phyloP scores from a whole-genome alignment of 2,329 filamentous ascomycete species.

The Trichoderma atroviride region DNA sequence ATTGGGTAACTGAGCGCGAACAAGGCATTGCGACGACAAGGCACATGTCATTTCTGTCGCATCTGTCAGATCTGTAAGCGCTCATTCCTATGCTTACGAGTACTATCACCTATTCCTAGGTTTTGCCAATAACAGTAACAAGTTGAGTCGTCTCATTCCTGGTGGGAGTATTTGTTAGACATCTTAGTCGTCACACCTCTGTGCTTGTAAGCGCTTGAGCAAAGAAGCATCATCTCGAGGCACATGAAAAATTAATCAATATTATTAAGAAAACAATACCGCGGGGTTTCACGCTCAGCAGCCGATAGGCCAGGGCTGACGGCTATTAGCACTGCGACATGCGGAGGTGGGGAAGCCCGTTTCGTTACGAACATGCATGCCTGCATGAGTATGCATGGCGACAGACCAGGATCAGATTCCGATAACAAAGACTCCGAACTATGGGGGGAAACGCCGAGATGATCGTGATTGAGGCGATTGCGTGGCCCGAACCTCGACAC shows the following conservation, averaged over 20 bases:
- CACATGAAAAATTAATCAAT: neutral
- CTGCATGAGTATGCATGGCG: conserved; percentile 15
- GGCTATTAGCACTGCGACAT: neutral
- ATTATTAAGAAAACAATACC: neutral
- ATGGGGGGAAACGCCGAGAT: neutral
- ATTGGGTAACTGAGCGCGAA: neutral
- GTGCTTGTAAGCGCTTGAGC: neutral
- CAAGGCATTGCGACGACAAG: neutral
- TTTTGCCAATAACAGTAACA: neutral
- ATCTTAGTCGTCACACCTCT: neutral
- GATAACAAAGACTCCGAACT: neutral
- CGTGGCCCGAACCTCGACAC: neutral
- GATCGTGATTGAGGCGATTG: neutral
- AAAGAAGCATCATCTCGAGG: neutral
- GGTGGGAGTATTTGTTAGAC: neutral
- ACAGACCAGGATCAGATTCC: neutral
- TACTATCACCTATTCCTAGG: neutral
- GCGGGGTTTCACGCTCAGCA: conserved; percentile 2
- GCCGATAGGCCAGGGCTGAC: conserved; percentile 16
- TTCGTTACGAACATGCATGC: conserved; percentile 10
- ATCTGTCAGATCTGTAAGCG: neutral
- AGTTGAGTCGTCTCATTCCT: neutral
- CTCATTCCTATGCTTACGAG: neutral
- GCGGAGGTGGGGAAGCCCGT: conserved; percentile 17
- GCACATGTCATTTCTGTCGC: neutral